These are phyloP conservation scores for Calycina marina DNA, from an alignment of 2,329 filamentous ascomycete species.

Conservation along the genomic window DNA sequence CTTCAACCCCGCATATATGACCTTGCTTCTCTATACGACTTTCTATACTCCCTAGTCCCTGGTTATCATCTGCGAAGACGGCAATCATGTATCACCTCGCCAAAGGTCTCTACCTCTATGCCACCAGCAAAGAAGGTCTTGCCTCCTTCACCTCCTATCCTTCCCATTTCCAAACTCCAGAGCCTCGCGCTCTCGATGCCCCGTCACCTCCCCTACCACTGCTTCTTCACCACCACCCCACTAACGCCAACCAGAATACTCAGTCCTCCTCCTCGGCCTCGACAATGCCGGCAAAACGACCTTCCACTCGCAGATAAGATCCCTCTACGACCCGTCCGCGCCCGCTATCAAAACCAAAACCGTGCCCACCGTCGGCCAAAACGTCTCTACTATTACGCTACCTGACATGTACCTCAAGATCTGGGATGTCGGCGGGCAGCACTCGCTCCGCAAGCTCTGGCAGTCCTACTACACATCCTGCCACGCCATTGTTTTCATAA, in stretches of 20 bases:
- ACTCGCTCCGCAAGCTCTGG: slow-evolving; percentile 80
- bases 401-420: slow-evolving; percentile 96
- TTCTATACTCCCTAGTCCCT: no score
- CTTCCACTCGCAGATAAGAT: slow-evolving; percentile 91
- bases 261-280: slow-evolving; percentile 87
- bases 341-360: slow-evolving; percentile 62
- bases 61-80: no score
- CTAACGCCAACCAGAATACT: slow-evolving; percentile 55
- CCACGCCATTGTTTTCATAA: slow-evolving; percentile 95
- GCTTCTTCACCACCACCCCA: no score
- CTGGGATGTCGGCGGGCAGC: slow-evolving; percentile 95
- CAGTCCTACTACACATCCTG: slow-evolving; percentile 89
- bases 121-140: slow-evolving; percentile 87
- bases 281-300: slow-evolving; percentile 99
- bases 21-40: no score
- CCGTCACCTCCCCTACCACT: no score
- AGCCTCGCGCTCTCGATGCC: not conserved
- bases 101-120: slow-evolving; percentile 88
- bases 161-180: slow-evolving; percentile 1
- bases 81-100: slow-evolving; percentile 90
- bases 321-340: slow-evolving; percentile 55
- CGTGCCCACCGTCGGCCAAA: slow-evolving; percentile 93
- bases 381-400: slow-evolving; percentile 80
- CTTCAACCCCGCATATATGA: no score
- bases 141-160: slow-evolving; percentile 1